These are phyloP conservation scores for Lentithecium fluviatile DNA, from an alignment of 495 filamentous ascomycete genomes.

Conservation along the genomic window DNA sequence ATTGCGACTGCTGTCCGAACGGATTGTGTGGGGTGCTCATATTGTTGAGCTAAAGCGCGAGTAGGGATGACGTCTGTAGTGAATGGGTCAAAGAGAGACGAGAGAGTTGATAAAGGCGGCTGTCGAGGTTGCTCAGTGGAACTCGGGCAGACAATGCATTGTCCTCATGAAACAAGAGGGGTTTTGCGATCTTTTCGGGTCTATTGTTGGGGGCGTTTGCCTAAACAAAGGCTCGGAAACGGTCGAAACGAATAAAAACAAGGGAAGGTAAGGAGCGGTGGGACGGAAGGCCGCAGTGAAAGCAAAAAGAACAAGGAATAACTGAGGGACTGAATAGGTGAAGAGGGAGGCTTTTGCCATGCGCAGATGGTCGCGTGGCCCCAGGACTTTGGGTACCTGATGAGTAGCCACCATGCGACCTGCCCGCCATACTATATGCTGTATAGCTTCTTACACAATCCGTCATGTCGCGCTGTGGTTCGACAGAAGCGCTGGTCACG, in stretches of 20 bases:
- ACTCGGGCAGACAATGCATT: constrained; percentile 26
- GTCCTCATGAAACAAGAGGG: constrained; percentile 28
- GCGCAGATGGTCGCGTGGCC: constrained; percentile 28
- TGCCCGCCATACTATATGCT: constrained; percentile 26
- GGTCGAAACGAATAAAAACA: constrained; percentile 20
- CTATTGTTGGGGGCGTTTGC: constrained; percentile 25
- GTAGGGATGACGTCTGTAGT: not conserved
- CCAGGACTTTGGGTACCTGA: constrained; percentile 17
- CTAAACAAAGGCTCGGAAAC: not conserved
- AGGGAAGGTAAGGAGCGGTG: constrained; percentile 2
- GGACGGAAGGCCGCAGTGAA: not conserved
- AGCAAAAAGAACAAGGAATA: not conserved
- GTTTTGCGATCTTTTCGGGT: constrained; percentile 27
- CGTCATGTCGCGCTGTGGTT: constrained; percentile 9
- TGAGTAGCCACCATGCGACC: constrained; percentile 19
- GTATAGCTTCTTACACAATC: constrained; percentile 19
- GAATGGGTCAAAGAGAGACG: not conserved
- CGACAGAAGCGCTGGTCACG: constrained; percentile 25
- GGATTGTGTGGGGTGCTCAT: constrained; percentile 2
- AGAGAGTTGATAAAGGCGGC: not conserved
- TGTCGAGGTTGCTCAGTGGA: constrained; percentile 3
- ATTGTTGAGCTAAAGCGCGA: not conserved
- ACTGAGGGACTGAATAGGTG: not conserved
- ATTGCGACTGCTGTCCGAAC: not conserved
- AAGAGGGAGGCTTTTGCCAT: constrained; percentile 9